phyloP scores from a whole-genome alignment of 75 land plant genomes.

The Gnetum montanum region DNA sequence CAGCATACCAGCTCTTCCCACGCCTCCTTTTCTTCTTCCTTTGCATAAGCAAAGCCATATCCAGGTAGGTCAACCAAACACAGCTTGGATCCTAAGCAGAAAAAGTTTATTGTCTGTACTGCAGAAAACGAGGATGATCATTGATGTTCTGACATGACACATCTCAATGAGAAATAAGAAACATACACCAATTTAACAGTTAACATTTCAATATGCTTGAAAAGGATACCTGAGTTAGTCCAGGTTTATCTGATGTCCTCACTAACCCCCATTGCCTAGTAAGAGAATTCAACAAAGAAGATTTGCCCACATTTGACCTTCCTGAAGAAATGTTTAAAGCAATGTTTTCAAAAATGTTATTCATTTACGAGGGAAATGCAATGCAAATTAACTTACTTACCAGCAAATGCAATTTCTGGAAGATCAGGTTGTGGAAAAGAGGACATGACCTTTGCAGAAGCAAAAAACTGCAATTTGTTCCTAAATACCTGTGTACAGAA shows the following conservation, averaged over 20 bases:
- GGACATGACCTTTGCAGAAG: slow-evolving; percentile 83
- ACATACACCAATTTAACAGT: slow-evolving; percentile 2
- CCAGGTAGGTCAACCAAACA: slow-evolving; percentile 94
- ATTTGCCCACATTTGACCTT: slow-evolving; percentile 98
- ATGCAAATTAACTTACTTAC: too few relatives aligned
- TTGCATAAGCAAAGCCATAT: slow-evolving; percentile 98
- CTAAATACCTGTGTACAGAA: slow-evolving; percentile 59
- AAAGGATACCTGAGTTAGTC: slow-evolving; percentile 71
- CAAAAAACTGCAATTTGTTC: slow-evolving; percentile 74
- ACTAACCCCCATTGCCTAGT: slow-evolving; percentile 98
- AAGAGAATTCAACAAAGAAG: slow-evolving; percentile 89
- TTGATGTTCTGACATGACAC: too few relatives aligned
- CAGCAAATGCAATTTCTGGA: slow-evolving; percentile 99
- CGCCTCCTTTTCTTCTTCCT: slow-evolving; percentile 81
- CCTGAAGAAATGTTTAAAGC: slow-evolving; percentile 29
- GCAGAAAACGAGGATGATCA: too few relatives aligned
- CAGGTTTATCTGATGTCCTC: slow-evolving; percentile 96
- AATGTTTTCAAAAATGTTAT: too few relatives aligned
- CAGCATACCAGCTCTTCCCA: slow-evolving; percentile 96
- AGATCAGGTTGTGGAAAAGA: slow-evolving; percentile 75
- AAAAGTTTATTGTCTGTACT: slow-evolving; percentile 82
- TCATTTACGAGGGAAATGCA: too few relatives aligned
- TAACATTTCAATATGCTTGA: neutral
- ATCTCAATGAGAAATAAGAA: neutral
- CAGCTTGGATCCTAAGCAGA: slow-evolving; percentile 66